Evolutionary conservation across 2,329 filamentous ascomycete species (phyloP).

Genomic region (Xylaria sp.): DNA sequence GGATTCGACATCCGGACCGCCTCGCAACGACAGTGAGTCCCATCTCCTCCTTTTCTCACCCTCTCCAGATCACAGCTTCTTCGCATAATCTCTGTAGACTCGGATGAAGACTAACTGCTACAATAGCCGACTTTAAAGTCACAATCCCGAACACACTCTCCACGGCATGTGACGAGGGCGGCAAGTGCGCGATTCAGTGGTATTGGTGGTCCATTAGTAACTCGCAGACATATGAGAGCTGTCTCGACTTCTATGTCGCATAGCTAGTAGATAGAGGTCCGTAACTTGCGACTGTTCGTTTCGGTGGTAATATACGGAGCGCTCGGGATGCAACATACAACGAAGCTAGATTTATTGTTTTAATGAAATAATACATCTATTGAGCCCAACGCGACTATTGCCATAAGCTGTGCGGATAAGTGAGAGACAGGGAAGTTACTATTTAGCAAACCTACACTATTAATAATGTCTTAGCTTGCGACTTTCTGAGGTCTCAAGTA

Average conservation of each 20-base stretch:
- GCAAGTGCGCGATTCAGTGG: slow-evolving; percentile 65
- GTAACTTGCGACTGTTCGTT: not conserved
- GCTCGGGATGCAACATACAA: not conserved
- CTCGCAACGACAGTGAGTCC: slow-evolving; percentile 37
- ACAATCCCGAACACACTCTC: slow-evolving; percentile 62
- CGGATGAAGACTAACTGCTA: not conserved
- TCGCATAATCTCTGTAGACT: not conserved
- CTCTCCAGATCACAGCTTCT: not conserved
- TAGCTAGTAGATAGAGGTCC: not conserved
- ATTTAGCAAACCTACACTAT: not conserved
- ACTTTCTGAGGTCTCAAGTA: not conserved
- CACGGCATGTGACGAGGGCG: slow-evolving; percentile 59
- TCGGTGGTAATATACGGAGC: not conserved
- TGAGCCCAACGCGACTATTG: not conserved
- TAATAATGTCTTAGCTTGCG: no score
- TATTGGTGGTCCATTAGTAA: slow-evolving; percentile 67
- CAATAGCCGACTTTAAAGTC: slow-evolving; percentile 56
- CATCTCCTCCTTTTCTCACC: not conserved
- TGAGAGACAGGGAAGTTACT: not conserved
- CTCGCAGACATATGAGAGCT: slow-evolving; percentile 71
- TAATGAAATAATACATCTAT: not conserved
- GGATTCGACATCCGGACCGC: slow-evolving; percentile 39
- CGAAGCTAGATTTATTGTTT: no score
- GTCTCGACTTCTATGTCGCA: slow-evolving; percentile 63
- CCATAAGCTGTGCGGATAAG: not conserved